Conservation (phyloP, 2,329 filamentous ascomycete genomes). For the Xylariaceae sp. region DNA sequence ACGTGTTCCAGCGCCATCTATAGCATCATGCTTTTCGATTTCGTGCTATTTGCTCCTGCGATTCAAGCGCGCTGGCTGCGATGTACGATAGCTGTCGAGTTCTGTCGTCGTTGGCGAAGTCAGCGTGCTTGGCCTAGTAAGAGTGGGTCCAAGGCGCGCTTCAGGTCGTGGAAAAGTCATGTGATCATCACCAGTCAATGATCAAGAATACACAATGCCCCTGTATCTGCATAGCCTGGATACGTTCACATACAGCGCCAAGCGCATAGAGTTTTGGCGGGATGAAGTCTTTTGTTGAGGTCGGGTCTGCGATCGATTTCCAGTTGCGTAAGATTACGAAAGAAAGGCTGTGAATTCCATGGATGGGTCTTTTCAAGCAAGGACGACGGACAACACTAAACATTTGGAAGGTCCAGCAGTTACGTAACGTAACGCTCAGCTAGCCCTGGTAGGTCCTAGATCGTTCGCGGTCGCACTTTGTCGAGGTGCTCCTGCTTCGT, state of each 20-base stretch:
- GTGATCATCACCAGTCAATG: slow-evolving; percentile 3
- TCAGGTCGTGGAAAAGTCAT: slow-evolving; percentile 9
- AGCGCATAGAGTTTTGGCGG: not conserved
- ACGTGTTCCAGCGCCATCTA: slow-evolving; percentile 23
- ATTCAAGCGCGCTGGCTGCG: not conserved
- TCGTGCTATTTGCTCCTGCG: not conserved
- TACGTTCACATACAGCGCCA: not conserved
- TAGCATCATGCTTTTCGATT: not conserved
- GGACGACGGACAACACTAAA: too few species aligned
- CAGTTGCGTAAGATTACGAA: not conserved
- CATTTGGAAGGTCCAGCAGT: too few species aligned
- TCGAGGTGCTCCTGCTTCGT: too few species aligned
- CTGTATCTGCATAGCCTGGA: not conserved
- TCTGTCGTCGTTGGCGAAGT: slow-evolving; percentile 8
- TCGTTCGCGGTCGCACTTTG: too few species aligned
- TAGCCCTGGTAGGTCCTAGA: too few species aligned
- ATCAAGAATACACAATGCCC: not conserved
- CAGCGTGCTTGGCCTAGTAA: slow-evolving; percentile 9
- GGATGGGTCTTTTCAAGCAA: too few species aligned
- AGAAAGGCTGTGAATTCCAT: not conserved
- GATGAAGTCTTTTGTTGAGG: not conserved
- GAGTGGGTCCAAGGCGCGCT: slow-evolving; percentile 15
- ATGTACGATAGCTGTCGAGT: slow-evolving; percentile 3
- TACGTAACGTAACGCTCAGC: too few species aligned
- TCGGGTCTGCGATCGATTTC: not conserved